phyloP scores from a whole-genome alignment of 305 asterid species.

The Plantago lanceolata region DNA sequence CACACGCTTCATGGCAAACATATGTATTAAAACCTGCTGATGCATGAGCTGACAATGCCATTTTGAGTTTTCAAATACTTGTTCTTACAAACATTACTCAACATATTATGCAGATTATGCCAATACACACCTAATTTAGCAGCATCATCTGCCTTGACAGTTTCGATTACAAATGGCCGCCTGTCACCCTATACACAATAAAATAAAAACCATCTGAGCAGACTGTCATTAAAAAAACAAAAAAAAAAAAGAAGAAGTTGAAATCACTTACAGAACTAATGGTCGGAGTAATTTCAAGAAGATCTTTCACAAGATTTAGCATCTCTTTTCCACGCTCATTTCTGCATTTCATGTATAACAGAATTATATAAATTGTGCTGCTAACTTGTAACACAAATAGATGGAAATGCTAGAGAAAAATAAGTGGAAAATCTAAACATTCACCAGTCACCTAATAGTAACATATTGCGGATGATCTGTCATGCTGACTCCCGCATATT shows the following conservation, averaged over 20 bases:
- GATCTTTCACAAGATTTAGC: constrained; percentile 80
- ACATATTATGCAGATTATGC: constrained; percentile 2
- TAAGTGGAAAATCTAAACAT: constrained; percentile 14
- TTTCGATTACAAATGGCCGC: constrained; percentile 79
- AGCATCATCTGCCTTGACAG: constrained; percentile 89
- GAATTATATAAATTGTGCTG: constrained; percentile 15
- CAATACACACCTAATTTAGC: constrained; percentile 73
- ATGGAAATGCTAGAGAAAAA: constrained; percentile 4
- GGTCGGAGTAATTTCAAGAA: constrained; percentile 86
- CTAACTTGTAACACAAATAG: constrained; percentile 6
- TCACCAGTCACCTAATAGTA: constrained; percentile 63
- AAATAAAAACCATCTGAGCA: constrained; percentile 12
- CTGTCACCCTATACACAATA: constrained; percentile 57
- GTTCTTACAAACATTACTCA: background rate
- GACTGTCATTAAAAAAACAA: no score
- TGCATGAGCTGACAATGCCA: background rate
- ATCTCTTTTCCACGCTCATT: constrained; percentile 93
- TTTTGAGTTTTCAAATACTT: background rate
- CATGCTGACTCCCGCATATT: constrained; percentile 81
- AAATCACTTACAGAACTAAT: constrained; percentile 47
- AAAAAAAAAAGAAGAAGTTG: background rate
- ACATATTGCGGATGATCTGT: constrained; percentile 90
- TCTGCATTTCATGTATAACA: constrained; percentile 43
- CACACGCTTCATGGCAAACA: background rate
- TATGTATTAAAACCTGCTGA: background rate